These are phyloP conservation scores for Clavariopsis aquatica DNA, from an alignment of 495 filamentous ascomycete genomes.

Conservation along the genomic window DNA sequence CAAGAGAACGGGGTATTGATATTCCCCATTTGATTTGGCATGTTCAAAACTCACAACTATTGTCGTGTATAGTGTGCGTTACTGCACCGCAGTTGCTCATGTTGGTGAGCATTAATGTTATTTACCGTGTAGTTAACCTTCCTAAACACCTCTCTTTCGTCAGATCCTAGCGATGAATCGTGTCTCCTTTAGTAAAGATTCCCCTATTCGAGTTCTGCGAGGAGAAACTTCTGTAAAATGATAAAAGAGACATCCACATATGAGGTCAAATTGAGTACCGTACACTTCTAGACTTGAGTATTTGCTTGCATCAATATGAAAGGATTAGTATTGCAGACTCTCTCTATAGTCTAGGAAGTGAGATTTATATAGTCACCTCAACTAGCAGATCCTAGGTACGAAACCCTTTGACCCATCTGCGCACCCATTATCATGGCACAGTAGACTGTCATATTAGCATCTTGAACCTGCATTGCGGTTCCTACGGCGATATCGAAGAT, in stretches of 20 bases:
- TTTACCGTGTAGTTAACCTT: too few relatives aligned
- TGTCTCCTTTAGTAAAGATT: neutral
- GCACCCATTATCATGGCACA: too few relatives aligned
- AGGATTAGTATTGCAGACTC: neutral
- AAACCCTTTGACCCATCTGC: too few relatives aligned
- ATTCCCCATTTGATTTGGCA: neutral
- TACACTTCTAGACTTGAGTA: neutral
- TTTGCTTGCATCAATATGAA: neutral
- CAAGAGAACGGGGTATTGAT: constrained; percentile 10
- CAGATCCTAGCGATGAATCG: neutral
- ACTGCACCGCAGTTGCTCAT: too few relatives aligned
- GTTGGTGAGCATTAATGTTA: too few relatives aligned
- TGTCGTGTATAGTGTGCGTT: too few relatives aligned
- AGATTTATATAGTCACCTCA: too few relatives aligned
- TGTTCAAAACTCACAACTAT: neutral
- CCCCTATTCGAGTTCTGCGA: neutral
- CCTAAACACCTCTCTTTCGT: neutral
- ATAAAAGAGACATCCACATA: neutral
- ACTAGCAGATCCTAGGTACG: too few relatives aligned
- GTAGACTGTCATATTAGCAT: neutral
- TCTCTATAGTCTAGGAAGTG: neutral
- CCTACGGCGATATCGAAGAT: neutral
- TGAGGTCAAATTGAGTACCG: neutral
- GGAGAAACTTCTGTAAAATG: neutral
- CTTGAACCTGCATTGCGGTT: neutral